Conservation (phyloP, 2,329 filamentous ascomycete species). For the Fusarium compactum region DNA sequence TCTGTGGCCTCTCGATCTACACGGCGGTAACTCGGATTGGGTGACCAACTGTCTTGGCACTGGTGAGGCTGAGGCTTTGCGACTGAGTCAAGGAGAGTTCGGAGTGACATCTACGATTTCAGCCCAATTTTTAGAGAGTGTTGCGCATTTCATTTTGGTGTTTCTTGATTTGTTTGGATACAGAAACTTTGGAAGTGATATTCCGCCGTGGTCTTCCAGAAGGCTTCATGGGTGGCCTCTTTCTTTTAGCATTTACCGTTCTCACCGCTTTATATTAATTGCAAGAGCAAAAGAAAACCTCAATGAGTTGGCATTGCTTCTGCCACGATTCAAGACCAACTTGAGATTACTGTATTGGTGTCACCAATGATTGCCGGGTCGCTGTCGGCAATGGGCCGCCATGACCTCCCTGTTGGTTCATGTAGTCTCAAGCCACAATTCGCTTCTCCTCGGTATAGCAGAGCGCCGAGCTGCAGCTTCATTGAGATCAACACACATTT, state of each 20-base stretch:
- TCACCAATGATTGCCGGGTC: neutral
- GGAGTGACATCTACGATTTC: neutral
- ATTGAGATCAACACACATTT: neutral
- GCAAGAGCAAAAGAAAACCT: neutral
- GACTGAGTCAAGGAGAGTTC: slow-evolving; percentile 23
- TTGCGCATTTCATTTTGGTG: neutral
- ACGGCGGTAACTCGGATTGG: neutral
- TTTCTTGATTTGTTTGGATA: neutral
- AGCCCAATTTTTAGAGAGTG: neutral
- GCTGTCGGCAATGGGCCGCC: neutral
- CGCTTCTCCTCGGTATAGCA: neutral
- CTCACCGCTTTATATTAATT: neutral
- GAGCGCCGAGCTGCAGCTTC: neutral
- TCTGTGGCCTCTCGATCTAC: neutral
- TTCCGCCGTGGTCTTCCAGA: neutral
- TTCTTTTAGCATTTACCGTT: neutral
- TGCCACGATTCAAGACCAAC: neutral
- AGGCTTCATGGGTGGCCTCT: neutral
- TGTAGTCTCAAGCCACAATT: neutral
- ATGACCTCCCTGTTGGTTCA: neutral
- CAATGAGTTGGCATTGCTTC: neutral
- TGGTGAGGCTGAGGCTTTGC: slow-evolving; percentile 24
- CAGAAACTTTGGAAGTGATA: neutral
- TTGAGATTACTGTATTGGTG: neutral
- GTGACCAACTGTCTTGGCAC: slow-evolving; percentile 3